Percentiles rank a stretch among this genome's conserved stretches.
These are phyloP conservation scores for Pseudocercospora macadamiae DNA, from an alignment of 2,329 filamentous ascomycete species.

Conservation along the genomic window DNA sequence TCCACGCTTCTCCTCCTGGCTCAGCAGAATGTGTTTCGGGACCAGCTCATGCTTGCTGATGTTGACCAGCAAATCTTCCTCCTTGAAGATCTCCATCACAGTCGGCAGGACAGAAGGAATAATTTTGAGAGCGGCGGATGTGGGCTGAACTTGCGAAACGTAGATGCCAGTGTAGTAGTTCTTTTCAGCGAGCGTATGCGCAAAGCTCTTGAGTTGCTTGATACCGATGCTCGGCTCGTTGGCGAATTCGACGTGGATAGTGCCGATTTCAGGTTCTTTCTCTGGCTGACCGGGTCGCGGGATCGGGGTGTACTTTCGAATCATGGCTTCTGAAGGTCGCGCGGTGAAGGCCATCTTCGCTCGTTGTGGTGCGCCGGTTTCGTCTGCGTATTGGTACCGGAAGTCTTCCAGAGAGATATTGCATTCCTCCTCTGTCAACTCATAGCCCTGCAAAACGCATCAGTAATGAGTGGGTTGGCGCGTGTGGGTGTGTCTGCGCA, in stretches of 20 bases:
- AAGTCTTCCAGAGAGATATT: constrained; percentile 85
- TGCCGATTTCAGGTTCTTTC: constrained; percentile 67
- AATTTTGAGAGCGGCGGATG: constrained; percentile 83
- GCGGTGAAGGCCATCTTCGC: constrained; percentile 85
- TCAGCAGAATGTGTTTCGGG: constrained; percentile 88
- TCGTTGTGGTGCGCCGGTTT: constrained; percentile 77
- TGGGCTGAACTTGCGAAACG: constrained; percentile 80
- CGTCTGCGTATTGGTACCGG: constrained; percentile 68
- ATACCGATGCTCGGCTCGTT: constrained; percentile 79
- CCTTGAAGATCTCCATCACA: constrained; percentile 91
- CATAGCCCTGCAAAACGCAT: constrained; percentile 72
- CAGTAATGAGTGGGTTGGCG: constrained; percentile 4
- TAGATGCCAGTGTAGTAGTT: constrained; percentile 90
- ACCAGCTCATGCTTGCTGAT: constrained; percentile 98
- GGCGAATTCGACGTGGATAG: constrained; percentile 92
- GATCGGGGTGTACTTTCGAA: constrained; percentile 77
- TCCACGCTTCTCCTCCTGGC: constrained; percentile 83
- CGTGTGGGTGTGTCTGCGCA: constrained; percentile 10
- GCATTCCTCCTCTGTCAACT: constrained; percentile 86
- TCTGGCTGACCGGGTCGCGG: constrained; percentile 66
- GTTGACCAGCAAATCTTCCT: constrained; percentile 95
- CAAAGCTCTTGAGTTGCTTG: constrained; percentile 88
- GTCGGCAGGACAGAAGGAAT: constrained; percentile 76
- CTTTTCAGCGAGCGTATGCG: constrained; percentile 75
- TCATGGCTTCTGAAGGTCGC: constrained; percentile 80